These are phyloP conservation scores for Boletus pseudo-olivaceus DNA, from an alignment of 768 basidiomycete genomes.

Conservation along the genomic window DNA sequence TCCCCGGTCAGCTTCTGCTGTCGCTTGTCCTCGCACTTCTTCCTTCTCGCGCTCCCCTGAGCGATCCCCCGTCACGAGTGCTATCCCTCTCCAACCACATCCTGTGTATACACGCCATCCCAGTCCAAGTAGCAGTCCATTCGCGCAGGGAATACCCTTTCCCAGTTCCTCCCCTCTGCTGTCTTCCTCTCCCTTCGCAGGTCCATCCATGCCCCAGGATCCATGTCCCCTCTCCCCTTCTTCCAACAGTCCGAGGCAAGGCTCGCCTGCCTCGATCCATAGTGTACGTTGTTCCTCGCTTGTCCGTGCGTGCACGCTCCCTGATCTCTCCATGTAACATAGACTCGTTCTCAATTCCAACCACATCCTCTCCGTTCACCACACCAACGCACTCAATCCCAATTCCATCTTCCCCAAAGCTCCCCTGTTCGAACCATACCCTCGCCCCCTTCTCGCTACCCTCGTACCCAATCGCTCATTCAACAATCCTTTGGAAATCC, in stretches of 20 bases:
- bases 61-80: constrained; percentile 1
- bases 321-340: neutral
- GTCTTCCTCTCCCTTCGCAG: constrained; percentile 11
- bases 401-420: neutral
- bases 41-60: constrained; percentile 20
- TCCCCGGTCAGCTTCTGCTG: neutral
- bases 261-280: constrained; percentile 11
- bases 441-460: constrained; percentile 7
- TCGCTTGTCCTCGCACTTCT: neutral
- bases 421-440: constrained; percentile 1
- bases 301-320: no score
- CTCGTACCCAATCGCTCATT: constrained; percentile 16
- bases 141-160: constrained; percentile 13
- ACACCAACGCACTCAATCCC: constrained; percentile 4
- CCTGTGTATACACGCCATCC: constrained; percentile 7
- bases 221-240: constrained; percentile 6
- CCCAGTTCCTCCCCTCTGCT: constrained; percentile 7
- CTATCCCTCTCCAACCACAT: constrained; percentile 2
- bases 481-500: constrained; percentile 12
- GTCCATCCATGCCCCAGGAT: neutral
- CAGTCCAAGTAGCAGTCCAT: constrained; percentile 5
- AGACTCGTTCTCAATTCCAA: constrained; percentile 9
- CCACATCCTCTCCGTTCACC: neutral
- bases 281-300: constrained; percentile 9
- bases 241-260: neutral